Percentiles rank a stretch among this genome's conserved stretches.
These are phyloP conservation scores for Zygosaccharomyces sapae DNA, from an alignment of 1,139 yeast genomes.

Conservation along the genomic window DNA sequence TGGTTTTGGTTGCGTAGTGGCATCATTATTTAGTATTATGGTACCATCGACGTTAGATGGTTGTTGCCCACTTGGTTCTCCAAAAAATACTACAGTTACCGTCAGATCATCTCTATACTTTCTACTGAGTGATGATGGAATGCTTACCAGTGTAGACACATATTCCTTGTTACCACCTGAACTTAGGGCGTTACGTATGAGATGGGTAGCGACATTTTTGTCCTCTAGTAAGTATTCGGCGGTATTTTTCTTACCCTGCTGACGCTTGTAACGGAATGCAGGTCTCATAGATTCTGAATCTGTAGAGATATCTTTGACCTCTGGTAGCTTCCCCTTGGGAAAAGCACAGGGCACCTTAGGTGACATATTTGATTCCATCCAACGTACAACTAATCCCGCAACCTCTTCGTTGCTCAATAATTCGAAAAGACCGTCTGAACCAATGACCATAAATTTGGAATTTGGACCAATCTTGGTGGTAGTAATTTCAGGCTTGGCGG, in stretches of 20 bases:
- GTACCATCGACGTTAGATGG: constrained; percentile 46
- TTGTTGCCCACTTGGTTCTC: constrained; percentile 44
- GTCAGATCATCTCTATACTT: constrained; percentile 93
- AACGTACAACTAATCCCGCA: constrained; percentile 86
- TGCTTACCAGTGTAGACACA: constrained; percentile 80
- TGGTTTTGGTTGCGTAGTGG: constrained; percentile 51
- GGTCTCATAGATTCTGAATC: constrained; percentile 56
- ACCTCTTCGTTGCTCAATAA: constrained; percentile 89
- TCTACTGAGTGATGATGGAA: constrained; percentile 91
- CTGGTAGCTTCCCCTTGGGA: constrained; percentile 53
- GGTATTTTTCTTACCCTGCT: constrained; percentile 37
- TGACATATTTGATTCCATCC: constrained; percentile 80
- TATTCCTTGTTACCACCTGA: constrained; percentile 87
- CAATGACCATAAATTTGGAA: constrained; percentile 86
- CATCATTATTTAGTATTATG: constrained; percentile 50
- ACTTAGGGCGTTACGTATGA: constrained; percentile 88
- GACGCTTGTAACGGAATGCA: constrained; percentile 45
- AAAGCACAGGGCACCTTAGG: constrained; percentile 22
- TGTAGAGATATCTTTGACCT: constrained; percentile 57
- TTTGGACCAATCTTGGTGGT: constrained; percentile 72
- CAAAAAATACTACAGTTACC: constrained; percentile 92
- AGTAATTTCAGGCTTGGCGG: constrained; percentile 92
- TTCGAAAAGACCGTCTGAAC: constrained; percentile 94
- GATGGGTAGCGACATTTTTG: constrained; percentile 84
- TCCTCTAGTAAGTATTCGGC: constrained; percentile 62